Conservation (phyloP, 768 basidiomycete species). For the Basidioascus undulatus region DNA sequence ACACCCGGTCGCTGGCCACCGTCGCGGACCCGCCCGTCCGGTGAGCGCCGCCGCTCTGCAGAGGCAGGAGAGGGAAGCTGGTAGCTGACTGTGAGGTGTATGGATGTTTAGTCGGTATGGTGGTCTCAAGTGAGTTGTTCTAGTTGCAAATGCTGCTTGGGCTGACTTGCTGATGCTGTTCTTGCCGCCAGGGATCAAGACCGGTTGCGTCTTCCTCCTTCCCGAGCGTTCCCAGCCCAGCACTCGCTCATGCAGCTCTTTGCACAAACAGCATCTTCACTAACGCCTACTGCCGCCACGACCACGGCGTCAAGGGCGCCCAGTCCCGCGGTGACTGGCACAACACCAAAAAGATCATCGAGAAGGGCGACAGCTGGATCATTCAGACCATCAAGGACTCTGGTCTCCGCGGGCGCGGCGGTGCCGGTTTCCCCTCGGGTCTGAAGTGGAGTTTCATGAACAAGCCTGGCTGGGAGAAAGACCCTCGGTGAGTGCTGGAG, state of each 20-base stretch:
- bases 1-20: too few species aligned
- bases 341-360: slow-evolving; percentile 79
- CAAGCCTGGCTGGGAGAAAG: slow-evolving; percentile 96
- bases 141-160: neutral
- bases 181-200: too few species aligned
- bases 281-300: slow-evolving; percentile 66
- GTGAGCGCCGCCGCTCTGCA: too few species aligned
- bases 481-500: slow-evolving; percentile 35
- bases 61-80: too few species aligned
- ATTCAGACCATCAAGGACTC: slow-evolving; percentile 91
- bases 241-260: too few species aligned
- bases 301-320: slow-evolving; percentile 82
- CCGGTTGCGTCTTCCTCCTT: too few species aligned
- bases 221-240: too few species aligned
- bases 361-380: slow-evolving; percentile 92
- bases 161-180: slow-evolving; percentile 18
- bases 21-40: too few species aligned
- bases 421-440: slow-evolving; percentile 88
- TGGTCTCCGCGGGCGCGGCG: slow-evolving; percentile 81
- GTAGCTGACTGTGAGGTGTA: too few species aligned
- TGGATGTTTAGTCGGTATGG: too few species aligned
- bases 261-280: slow-evolving; percentile 87
- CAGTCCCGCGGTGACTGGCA: slow-evolving; percentile 96
- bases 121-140: too few species aligned
- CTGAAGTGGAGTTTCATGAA: slow-evolving; percentile 99